Evolutionary conservation across 2,329 filamentous ascomycete species (phyloP).

Genomic region (Cyphellophora attinorum): DNA sequence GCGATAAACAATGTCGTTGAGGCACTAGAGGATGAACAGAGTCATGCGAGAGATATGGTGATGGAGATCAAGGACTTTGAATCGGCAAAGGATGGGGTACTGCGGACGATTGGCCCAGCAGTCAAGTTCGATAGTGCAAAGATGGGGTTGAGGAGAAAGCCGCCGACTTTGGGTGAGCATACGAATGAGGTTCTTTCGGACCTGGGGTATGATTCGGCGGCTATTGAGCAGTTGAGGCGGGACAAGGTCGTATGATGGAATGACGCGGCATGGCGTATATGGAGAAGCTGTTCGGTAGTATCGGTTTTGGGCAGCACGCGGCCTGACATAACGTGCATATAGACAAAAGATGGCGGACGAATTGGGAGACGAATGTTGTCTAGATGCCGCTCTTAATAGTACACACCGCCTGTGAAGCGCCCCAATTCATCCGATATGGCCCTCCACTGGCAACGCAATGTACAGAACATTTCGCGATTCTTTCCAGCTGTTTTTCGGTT

Average conservation of each 20-base stretch:
- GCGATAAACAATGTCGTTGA: slow-evolving; percentile 17
- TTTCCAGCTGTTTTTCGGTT: no score
- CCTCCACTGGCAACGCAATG: background rate
- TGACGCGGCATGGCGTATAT: no score
- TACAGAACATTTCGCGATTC: no score
- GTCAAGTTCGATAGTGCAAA: slow-evolving; percentile 14
- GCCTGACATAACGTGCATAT: no score
- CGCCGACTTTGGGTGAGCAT: slow-evolving; percentile 16
- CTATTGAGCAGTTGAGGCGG: slow-evolving; percentile 14
- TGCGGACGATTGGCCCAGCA: slow-evolving; percentile 15
- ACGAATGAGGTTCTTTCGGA: slow-evolving; percentile 11
- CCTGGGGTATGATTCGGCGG: slow-evolving; percentile 11
- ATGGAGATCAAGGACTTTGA: slow-evolving; percentile 13
- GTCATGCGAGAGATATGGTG: slow-evolving; percentile 14
- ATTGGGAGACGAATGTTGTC: background rate
- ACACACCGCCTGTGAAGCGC: slow-evolving; percentile 1
- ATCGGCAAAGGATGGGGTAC: slow-evolving; percentile 13
- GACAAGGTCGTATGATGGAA: slow-evolving; percentile 14
- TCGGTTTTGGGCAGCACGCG: no score
- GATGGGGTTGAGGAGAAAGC: slow-evolving; percentile 12
- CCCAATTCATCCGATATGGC: background rate
- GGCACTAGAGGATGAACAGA: slow-evolving; percentile 15
- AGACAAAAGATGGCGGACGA: slow-evolving; percentile 2
- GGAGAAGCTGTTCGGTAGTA: no score
- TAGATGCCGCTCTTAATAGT: slow-evolving; percentile 1